Evolutionary conservation across 257 asterid species (phyloP).

Genomic region (Striga asiatica): DNA sequence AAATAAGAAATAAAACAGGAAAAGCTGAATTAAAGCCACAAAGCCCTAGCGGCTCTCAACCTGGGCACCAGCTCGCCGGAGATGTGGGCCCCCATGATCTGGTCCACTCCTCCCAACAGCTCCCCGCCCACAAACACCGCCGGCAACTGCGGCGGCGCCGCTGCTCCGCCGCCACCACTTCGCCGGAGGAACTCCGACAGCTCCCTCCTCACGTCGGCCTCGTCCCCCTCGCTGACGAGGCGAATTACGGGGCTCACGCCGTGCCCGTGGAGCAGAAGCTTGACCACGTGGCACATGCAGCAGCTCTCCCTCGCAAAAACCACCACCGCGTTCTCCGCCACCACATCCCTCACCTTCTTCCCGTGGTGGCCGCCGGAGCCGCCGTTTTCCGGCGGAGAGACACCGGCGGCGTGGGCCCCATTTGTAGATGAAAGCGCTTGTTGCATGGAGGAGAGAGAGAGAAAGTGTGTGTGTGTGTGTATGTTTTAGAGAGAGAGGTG

Average conservation of each 20-base stretch:
- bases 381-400: background rate
- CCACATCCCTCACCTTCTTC: conserved; percentile 16
- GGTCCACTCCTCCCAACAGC: conserved; percentile 59
- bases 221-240: conserved; percentile 43
- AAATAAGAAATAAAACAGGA: background rate
- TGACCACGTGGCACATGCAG: conserved; percentile 75
- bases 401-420: conserved; percentile 16
- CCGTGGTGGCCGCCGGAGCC: background rate
- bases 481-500: background rate
- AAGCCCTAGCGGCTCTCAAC: conserved; percentile 49
- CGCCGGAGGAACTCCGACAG: conserved; percentile 21
- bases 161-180: no score
- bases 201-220: conserved; percentile 15
- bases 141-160: conserved; percentile 31
- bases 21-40: conserved; percentile 49
- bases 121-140: conserved; percentile 64
- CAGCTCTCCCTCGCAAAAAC: conserved; percentile 62
- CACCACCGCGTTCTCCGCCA: conserved; percentile 60
- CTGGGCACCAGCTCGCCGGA: conserved; percentile 67
- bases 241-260: conserved; percentile 55
- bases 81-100: conserved; percentile 53
- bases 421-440: conserved; percentile 26
- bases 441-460: conserved; percentile 35
- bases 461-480: background rate
- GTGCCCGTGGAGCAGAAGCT: conserved; percentile 51